These are phyloP conservation scores for Aspergillus steynii DNA, from an alignment of 495 filamentous ascomycete species.

Conservation along the genomic window DNA sequence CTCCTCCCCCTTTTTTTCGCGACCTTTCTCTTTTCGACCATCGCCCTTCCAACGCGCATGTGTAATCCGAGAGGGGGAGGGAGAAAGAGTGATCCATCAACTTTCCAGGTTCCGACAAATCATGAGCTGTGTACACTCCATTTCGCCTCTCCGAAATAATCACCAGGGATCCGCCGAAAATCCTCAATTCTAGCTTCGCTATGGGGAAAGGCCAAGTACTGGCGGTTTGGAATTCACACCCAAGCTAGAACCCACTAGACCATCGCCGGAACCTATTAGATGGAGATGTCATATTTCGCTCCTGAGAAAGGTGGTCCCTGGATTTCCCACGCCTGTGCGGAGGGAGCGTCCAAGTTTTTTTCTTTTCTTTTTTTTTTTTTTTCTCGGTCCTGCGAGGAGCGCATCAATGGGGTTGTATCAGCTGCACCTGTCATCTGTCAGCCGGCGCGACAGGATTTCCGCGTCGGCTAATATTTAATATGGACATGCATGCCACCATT, in stretches of 20 bases:
- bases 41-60: slow-evolving; percentile 6
- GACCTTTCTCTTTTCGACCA: too few relatives aligned
- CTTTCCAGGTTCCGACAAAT: slow-evolving; percentile 4
- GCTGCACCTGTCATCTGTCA: slow-evolving; percentile 14
- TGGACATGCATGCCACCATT: too few relatives aligned
- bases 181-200: slow-evolving; percentile 8
- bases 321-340: not conserved
- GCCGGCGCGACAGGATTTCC: slow-evolving; percentile 2
- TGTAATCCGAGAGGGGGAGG: not conserved
- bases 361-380: not conserved
- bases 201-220: slow-evolving; percentile 16
- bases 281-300: slow-evolving; percentile 23
- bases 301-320: not conserved
- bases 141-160: slow-evolving; percentile 1
- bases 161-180: slow-evolving; percentile 8
- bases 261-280: slow-evolving; percentile 25
- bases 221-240: slow-evolving; percentile 23
- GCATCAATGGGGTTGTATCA: not conserved
- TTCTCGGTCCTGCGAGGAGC: not conserved
- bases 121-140: not conserved
- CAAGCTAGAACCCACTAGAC: slow-evolving; percentile 31
- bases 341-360: not conserved
- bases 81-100: slow-evolving; percentile 8
- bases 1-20: not conserved
- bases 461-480: slow-evolving; percentile 1